A percentile compares a stretch with the other conserved stretches of the same genome.
Evolutionary conservation across 2,329 filamentous ascomycete species (phyloP).

Genomic region (Colletotrichum abscissum): DNA sequence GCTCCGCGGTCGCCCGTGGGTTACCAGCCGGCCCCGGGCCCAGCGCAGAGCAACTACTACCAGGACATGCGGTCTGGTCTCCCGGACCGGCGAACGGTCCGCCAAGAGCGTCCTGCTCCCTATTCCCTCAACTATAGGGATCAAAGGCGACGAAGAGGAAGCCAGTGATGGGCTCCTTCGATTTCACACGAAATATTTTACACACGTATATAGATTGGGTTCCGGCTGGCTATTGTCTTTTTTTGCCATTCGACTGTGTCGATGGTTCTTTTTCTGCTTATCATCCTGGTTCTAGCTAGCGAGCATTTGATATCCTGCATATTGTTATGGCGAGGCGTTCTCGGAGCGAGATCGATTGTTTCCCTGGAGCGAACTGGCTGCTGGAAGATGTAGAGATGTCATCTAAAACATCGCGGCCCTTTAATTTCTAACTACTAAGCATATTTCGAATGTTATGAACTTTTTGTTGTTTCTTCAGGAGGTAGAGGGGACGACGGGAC

Average conservation of each 20-base stretch:
- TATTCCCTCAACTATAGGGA: conserved; percentile 31
- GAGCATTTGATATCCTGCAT: conserved; percentile 17
- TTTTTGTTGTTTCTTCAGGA: background rate
- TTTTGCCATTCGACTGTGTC: background rate
- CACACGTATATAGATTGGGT: background rate
- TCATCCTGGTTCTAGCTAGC: background rate
- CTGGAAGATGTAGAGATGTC: background rate
- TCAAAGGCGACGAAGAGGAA: conserved; percentile 26
- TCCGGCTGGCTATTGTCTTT: too few species aligned
- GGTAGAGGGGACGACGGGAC: background rate
- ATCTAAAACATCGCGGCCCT: background rate
- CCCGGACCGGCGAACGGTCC: conserved; percentile 27
- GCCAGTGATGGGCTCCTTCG: background rate
- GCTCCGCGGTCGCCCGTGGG: conserved; percentile 26
- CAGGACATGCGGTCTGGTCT: conserved; percentile 23
- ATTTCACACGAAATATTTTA: background rate
- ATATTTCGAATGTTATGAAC: background rate
- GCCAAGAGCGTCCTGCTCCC: conserved; percentile 27
- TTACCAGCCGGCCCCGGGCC: background rate
- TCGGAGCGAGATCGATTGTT: background rate
- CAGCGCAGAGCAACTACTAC: conserved; percentile 15
- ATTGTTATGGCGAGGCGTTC: conserved; percentile 25
- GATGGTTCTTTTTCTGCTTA: background rate
- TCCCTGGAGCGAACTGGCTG: conserved; percentile 1
- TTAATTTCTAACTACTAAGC: conserved; percentile 21